phyloP scores from a whole-genome alignment of 148 eudicot genomes.

The Rhododendron williamsianum region DNA sequence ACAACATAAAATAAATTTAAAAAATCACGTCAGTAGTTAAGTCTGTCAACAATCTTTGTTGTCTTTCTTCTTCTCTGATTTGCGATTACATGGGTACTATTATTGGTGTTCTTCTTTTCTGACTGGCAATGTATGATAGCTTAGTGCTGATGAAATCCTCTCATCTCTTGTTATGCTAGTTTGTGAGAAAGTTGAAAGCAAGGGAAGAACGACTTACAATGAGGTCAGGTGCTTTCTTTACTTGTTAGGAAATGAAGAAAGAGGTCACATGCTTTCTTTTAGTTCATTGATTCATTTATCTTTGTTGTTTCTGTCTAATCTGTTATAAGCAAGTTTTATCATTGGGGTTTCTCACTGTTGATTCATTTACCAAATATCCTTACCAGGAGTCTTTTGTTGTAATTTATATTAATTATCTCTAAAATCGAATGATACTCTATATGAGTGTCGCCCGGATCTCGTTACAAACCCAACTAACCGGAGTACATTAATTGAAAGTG shows the following conservation, averaged over 20 bases:
- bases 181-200: slow-evolving; percentile 98
- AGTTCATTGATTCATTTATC: slow-evolving; percentile 11
- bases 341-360: not conserved
- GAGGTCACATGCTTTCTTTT: slow-evolving; percentile 41
- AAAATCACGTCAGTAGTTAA: not conserved
- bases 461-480: not conserved
- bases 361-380: not conserved
- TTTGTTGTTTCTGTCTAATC: not conserved
- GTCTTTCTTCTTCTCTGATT: not conserved
- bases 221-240: slow-evolving; percentile 50
- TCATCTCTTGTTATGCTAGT: slow-evolving; percentile 35
- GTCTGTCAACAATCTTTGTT: not conserved
- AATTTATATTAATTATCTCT: not conserved
- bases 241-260: not conserved
- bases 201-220: slow-evolving; percentile 94
- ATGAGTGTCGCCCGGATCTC: not conserved
- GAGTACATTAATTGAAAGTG: not conserved
- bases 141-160: slow-evolving; percentile 9
- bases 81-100: not conserved
- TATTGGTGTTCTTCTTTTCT: not conserved
- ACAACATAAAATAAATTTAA: not conserved
- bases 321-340: not conserved
- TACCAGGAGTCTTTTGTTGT: not conserved
- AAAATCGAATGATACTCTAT: not conserved
- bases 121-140: not conserved